phyloP scores from a whole-genome alignment of 192 early-diverging fungal species.

The Gryganskiella cystojenkinii region DNA sequence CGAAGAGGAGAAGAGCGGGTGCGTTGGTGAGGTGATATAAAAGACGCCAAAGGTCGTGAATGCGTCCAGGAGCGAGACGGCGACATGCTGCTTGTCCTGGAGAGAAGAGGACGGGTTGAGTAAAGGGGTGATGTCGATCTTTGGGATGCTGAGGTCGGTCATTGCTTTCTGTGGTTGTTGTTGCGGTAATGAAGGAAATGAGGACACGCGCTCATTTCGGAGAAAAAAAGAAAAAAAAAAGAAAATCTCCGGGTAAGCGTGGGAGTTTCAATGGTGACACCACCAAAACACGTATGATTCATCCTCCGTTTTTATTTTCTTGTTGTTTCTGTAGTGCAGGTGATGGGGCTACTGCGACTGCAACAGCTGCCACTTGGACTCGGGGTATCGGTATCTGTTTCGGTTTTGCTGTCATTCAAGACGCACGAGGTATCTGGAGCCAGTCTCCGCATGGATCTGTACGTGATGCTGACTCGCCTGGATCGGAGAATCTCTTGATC shows the following conservation, averaged over 20 bases:
- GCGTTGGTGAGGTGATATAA: constrained; percentile 50
- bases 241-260: neutral
- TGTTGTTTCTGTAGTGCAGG: too few species aligned
- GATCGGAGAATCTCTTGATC: constrained; percentile 60
- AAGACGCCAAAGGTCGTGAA: constrained; percentile 49
- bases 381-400: too few species aligned
- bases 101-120: neutral
- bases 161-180: constrained; percentile 5
- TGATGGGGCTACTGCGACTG: too few species aligned
- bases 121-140: constrained; percentile 44
- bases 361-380: too few species aligned
- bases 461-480: constrained; percentile 75
- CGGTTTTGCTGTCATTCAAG: too few species aligned
- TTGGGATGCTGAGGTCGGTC: constrained; percentile 22
- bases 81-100: constrained; percentile 17
- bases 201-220: neutral
- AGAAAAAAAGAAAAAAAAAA: neutral
- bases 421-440: too few species aligned
- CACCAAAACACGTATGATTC: too few species aligned
- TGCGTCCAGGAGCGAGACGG: constrained; percentile 26
- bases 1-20: constrained; percentile 29
- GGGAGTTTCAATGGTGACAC: too few species aligned
- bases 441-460: constrained; percentile 19
- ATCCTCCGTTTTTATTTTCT: too few species aligned
- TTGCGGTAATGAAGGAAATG: neutral